These are phyloP conservation scores for Isatis lusitanica DNA, from an alignment of 441 rosid species.

Conservation along the genomic window DNA sequence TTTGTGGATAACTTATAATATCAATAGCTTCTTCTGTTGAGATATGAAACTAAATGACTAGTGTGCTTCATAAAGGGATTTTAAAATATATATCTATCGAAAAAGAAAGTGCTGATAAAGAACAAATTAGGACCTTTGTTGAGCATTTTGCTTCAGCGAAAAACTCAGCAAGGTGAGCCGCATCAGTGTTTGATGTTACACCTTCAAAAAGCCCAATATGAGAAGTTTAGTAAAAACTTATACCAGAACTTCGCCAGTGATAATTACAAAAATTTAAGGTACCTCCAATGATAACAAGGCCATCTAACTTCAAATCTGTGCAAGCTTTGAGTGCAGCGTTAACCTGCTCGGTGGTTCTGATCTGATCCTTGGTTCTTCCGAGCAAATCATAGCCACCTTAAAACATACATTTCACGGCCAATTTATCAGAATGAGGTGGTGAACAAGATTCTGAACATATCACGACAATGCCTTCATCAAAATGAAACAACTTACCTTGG, in stretches of 20 bases:
- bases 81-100: background rate
- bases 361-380: constrained; percentile 97
- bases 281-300: constrained; percentile 98
- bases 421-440: constrained; percentile 20
- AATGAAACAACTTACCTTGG: constrained; percentile 58
- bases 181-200: constrained; percentile 96
- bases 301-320: constrained; percentile 87
- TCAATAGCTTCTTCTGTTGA: background rate
- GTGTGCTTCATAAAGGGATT: background rate
- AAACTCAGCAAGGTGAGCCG: constrained; percentile 98
- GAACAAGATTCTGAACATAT: constrained; percentile 4
- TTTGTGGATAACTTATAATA: background rate
- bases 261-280: constrained; percentile 13
- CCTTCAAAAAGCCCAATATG: constrained; percentile 53
- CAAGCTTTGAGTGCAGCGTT: constrained; percentile 83
- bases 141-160: constrained; percentile 87
- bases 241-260: background rate
- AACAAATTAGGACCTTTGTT: constrained; percentile 65
- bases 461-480: constrained; percentile 6
- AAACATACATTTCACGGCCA: constrained; percentile 20
- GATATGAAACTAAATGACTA: background rate
- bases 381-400: constrained; percentile 97
- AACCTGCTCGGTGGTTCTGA: constrained; percentile 94
- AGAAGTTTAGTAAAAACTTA: constrained; percentile 20
- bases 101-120: background rate